These are phyloP conservation scores for Ascosphaera acerosa DNA, from an alignment of 2,329 filamentous ascomycete species.

Conservation along the genomic window DNA sequence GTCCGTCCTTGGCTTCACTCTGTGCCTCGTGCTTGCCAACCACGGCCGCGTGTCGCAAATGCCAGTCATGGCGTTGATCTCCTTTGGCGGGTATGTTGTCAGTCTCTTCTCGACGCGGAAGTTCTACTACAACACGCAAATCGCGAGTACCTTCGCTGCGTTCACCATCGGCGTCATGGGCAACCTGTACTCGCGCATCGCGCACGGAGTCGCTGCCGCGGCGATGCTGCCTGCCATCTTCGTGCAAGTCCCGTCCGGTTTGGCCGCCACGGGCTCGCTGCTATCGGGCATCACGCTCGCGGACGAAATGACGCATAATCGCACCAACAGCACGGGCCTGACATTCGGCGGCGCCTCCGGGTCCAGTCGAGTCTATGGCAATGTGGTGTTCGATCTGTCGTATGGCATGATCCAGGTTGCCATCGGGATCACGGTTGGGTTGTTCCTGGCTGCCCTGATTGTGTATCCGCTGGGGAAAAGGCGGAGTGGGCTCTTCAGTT, in stretches of 20 bases:
- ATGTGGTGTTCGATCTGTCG: slow-evolving; percentile 18
- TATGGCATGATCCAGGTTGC: slow-evolving; percentile 24
- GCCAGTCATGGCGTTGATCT: slow-evolving; percentile 50
- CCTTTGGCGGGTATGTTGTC: slow-evolving; percentile 46
- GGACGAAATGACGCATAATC: slow-evolving; percentile 24
- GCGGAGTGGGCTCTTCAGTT: slow-evolving; percentile 22
- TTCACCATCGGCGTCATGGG: slow-evolving; percentile 52
- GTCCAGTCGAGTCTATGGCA: slow-evolving; percentile 13
- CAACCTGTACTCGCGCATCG: slow-evolving; percentile 46
- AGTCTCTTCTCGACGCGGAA: slow-evolving; percentile 45
- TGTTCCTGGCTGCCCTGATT: slow-evolving; percentile 22
- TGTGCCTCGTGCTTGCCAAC: slow-evolving; percentile 55
- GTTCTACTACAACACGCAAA: slow-evolving; percentile 44
- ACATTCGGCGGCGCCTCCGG: slow-evolving; percentile 1
- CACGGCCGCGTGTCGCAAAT: slow-evolving; percentile 58
- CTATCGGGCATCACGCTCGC: slow-evolving; percentile 31
- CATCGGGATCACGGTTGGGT: slow-evolving; percentile 22
- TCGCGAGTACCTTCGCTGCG: slow-evolving; percentile 54
- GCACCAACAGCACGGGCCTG: neutral
- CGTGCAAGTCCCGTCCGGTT: slow-evolving; percentile 34
- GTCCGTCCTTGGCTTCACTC: slow-evolving; percentile 47
- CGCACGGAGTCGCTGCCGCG: slow-evolving; percentile 59
- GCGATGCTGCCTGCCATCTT: slow-evolving; percentile 76
- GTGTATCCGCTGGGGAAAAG: slow-evolving; percentile 23
- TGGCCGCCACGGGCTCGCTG: slow-evolving; percentile 31